Percentiles rank a stretch among this genome's conserved stretches.
Conservation (phyloP, 163 green algal species). For the Coccomyxa subellipsoidea region DNA sequence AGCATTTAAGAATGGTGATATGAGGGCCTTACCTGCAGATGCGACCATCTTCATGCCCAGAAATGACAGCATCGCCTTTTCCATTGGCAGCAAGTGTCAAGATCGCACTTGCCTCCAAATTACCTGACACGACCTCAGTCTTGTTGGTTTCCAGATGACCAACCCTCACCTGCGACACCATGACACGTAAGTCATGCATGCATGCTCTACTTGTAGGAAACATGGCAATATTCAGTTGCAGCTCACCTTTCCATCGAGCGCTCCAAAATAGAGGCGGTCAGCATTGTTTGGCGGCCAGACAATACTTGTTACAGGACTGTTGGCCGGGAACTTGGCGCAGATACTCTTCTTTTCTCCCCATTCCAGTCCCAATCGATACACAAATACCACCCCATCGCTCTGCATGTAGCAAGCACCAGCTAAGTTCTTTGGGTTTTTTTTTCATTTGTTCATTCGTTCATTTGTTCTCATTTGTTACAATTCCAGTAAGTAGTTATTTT, state of each 20-base stretch:
- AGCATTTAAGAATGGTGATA: background rate
- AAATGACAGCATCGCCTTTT: background rate
- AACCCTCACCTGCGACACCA: background rate
- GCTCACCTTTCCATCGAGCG: background rate
- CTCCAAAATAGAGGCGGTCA: background rate
- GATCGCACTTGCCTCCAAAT: background rate
- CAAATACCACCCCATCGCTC: slow-evolving; percentile 85
- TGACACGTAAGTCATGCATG: background rate
- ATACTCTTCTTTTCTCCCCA: slow-evolving; percentile 85
- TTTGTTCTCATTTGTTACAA: too few species aligned
- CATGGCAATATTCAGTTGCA: background rate
- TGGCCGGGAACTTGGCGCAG: slow-evolving; percentile 77
- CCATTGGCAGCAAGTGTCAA: background rate
- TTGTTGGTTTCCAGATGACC: background rate
- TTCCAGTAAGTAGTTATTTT: background rate
- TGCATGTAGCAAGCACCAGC: too few species aligned
- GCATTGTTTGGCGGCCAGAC: background rate
- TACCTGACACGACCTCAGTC: background rate
- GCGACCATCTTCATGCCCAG: background rate
- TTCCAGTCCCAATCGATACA: slow-evolving; percentile 74
- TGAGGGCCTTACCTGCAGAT: background rate
- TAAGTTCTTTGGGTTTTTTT: too few species aligned
- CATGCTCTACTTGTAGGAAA: background rate
- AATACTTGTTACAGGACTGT: background rate
- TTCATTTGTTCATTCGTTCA: background rate